Evolutionary conservation across 805 yeast genomes (phyloP).

Genomic region (Saccharomyces kudriavzevii): DNA sequence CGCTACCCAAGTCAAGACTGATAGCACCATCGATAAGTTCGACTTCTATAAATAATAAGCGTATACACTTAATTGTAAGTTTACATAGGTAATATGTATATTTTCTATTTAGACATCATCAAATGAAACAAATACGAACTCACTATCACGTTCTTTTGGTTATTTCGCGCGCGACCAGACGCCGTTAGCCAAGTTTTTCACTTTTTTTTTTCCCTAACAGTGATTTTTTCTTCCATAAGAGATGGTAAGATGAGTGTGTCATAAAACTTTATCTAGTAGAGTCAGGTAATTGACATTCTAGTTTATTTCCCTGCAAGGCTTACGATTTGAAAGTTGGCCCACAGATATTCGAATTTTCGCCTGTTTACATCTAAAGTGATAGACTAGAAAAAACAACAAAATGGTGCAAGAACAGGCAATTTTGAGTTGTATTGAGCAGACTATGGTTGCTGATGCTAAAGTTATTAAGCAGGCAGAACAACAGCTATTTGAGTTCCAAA

Average conservation of each 20-base stretch:
- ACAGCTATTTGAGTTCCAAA: constrained; percentile 43
- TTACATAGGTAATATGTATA: neutral
- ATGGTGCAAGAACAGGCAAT: constrained; percentile 42
- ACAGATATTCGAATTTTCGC: neutral
- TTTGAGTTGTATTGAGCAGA: constrained; percentile 43
- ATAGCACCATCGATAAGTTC: constrained; percentile 91
- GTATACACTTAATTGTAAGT: neutral
- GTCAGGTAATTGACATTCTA: neutral
- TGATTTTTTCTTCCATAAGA: neutral
- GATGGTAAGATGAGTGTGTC: neutral
- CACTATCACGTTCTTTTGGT: neutral
- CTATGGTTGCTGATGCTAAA: constrained; percentile 44
- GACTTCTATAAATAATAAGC: constrained; percentile 76
- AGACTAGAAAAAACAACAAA: neutral
- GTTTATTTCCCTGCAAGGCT: neutral
- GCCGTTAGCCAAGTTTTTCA: neutral
- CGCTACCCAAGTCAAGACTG: constrained; percentile 91
- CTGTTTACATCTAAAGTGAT: neutral
- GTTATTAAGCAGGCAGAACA: constrained; percentile 47
- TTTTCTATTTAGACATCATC: neutral
- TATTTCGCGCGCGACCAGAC: neutral
- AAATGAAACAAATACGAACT: neutral
- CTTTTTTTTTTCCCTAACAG: constrained; percentile 1
- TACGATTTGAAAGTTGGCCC: neutral
- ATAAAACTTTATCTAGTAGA: neutral